Percentiles rank a stretch among this genome's conserved stretches.
Evolutionary conservation across 2,329 filamentous ascomycete species (phyloP).

Genomic region (Verticillium albo-atrum): DNA sequence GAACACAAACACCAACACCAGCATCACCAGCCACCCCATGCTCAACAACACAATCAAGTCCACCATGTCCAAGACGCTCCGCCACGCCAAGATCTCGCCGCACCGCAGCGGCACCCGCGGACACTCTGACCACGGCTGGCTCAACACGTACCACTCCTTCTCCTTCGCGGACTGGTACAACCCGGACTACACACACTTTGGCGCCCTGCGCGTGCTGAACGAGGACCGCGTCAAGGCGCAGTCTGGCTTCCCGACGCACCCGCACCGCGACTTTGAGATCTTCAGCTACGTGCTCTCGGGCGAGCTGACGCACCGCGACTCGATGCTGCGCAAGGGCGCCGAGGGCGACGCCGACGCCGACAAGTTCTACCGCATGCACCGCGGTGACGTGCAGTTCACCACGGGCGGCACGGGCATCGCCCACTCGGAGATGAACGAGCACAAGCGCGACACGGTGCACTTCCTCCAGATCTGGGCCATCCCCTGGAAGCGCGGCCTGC

Average conservation of each 20-base stretch:
- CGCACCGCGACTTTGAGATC: conserved; percentile 84
- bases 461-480: conserved; percentile 88
- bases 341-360: conserved; percentile 54
- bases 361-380: conserved; percentile 65
- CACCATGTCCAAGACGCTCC: conserved; percentile 51
- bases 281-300: conserved; percentile 84
- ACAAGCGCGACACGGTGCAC: conserved; percentile 65
- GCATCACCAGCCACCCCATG: conserved; percentile 51
- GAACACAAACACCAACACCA: conserved; percentile 41
- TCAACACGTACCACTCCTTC: conserved; percentile 84
- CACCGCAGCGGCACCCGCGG: conserved; percentile 70
- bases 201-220: conserved; percentile 78
- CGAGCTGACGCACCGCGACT: conserved; percentile 83
- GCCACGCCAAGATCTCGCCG: conserved; percentile 67
- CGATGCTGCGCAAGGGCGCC: conserved; percentile 68
- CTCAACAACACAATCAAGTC: conserved; percentile 55
- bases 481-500: conserved; percentile 69
- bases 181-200: conserved; percentile 63
- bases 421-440: conserved; percentile 80
- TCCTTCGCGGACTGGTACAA: conserved; percentile 72
- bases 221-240: conserved; percentile 76
- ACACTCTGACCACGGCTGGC: conserved; percentile 79
- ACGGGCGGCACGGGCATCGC: conserved; percentile 78
- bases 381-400: conserved; percentile 86
- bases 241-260: conserved; percentile 79